Evolutionary conservation across 495 filamentous ascomycete genomes (phyloP).

Genomic region (Xylaria palmicola): DNA sequence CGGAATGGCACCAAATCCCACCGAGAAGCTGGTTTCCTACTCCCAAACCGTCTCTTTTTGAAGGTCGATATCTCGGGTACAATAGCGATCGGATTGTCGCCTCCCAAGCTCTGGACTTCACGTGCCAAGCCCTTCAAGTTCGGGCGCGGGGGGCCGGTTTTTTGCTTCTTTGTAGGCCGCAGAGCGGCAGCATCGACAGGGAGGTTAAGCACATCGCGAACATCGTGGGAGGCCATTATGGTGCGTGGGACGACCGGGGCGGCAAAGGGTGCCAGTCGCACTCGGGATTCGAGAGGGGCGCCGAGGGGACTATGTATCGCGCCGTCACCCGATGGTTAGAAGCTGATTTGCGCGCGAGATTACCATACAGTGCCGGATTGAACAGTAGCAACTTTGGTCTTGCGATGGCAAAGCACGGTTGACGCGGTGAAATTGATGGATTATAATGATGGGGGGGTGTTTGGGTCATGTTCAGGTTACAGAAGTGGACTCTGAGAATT

Average conservation of each 20-base stretch:
- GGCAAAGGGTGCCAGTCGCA: neutral
- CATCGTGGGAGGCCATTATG: slow-evolving; percentile 75
- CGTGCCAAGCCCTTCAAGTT: slow-evolving; percentile 57
- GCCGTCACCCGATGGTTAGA: neutral
- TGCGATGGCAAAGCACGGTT: neutral
- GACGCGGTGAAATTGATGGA: slow-evolving; percentile 9
- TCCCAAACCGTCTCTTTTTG: slow-evolving; percentile 49
- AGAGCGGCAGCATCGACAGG: slow-evolving; percentile 60
- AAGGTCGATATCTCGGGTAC: slow-evolving; percentile 46
- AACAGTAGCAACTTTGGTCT: neutral
- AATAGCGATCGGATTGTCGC: slow-evolving; percentile 49
- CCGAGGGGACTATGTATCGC: neutral
- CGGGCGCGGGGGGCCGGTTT: slow-evolving; percentile 66
- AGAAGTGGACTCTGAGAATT: neutral
- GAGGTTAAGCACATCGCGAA: slow-evolving; percentile 87
- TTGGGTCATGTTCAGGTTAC: neutral
- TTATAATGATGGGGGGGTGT: neutral
- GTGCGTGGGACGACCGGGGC: neutral
- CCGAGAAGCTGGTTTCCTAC: slow-evolving; percentile 61
- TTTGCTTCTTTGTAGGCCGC: slow-evolving; percentile 74
- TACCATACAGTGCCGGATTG: neutral
- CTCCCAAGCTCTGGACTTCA: slow-evolving; percentile 59
- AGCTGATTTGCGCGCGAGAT: neutral
- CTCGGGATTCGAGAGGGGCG: neutral
- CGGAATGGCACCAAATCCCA: slow-evolving; percentile 55